Evolutionary conservation across 306 rosid genomes (phyloP).

Genomic region (Trifolium repens): DNA sequence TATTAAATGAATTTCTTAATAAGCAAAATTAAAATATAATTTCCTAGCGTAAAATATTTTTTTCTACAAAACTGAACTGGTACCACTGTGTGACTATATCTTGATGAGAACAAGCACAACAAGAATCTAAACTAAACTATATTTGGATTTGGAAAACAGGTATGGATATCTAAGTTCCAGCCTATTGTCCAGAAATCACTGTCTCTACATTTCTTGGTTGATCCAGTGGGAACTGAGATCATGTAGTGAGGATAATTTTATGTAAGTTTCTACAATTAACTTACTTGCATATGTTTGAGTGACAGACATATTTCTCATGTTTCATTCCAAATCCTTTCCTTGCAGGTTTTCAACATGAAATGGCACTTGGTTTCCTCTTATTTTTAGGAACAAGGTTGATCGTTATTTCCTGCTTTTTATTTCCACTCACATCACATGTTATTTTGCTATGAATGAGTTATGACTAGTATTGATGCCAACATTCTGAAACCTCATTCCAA

Average conservation of each 20-base stretch:
- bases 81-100: conserved; percentile 18
- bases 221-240: conserved; percentile 90
- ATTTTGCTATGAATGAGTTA: conserved; percentile 32
- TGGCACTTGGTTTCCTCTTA: conserved; percentile 40
- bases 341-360: conserved; percentile 51
- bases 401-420: conserved; percentile 39
- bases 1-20: conserved; percentile 19
- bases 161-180: conserved; percentile 77
- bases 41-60: conserved; percentile 14
- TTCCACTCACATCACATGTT: conserved; percentile 31
- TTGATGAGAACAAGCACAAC: conserved; percentile 26
- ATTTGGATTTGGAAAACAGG: conserved; percentile 54
- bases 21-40: conserved; percentile 27
- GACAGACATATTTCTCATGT: conserved; percentile 6
- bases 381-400: conserved; percentile 35
- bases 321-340: conserved; percentile 32
- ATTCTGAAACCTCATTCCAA: conserved; percentile 31
- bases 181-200: conserved; percentile 66
- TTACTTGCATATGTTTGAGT: conserved; percentile 2
- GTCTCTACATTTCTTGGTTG: conserved; percentile 73
- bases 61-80: not conserved
- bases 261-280: conserved; percentile 47
- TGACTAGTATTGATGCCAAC: conserved; percentile 32
- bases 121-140: conserved; percentile 45
- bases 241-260: conserved; percentile 60